Evolutionary conservation across 805 yeast genomes (phyloP).

Genomic region (Yamadazyma paraphyllophila): DNA sequence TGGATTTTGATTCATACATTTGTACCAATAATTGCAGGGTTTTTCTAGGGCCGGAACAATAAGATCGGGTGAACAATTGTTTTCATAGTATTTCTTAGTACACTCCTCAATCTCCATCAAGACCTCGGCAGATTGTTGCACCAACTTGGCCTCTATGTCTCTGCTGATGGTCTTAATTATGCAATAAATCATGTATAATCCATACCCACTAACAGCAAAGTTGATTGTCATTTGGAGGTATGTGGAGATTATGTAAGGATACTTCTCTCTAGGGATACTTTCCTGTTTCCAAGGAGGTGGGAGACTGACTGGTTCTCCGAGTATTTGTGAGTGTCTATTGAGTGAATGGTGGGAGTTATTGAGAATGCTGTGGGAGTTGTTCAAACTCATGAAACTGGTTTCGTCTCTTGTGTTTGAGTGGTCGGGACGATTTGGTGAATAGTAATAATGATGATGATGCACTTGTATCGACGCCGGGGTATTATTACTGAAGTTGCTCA

Average conservation of each 20-base stretch:
- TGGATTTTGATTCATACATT: constrained; percentile 58
- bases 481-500: constrained; percentile 2
- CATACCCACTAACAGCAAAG: constrained; percentile 43
- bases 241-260: constrained; percentile 58
- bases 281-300: constrained; percentile 61
- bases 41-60: constrained; percentile 58
- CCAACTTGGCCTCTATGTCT: constrained; percentile 54
- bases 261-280: constrained; percentile 50
- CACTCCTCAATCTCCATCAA: constrained; percentile 55
- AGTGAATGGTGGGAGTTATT: neutral
- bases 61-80: constrained; percentile 55
- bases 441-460: constrained; percentile 50
- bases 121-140: constrained; percentile 44
- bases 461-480: constrained; percentile 19
- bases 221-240: constrained; percentile 59
- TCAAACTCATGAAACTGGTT: constrained; percentile 2
- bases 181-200: constrained; percentile 41
- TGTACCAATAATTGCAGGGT: constrained; percentile 60
- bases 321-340: neutral
- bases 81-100: constrained; percentile 48
- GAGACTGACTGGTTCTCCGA: constrained; percentile 19
- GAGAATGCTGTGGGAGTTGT: constrained; percentile 2
- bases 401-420: constrained; percentile 2
- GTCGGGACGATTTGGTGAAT: constrained; percentile 9
- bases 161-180: constrained; percentile 48